Evolutionary conservation across 805 yeast genomes (phyloP), one percentile per base, ranked within the genome.

Genomic region (Ogataea saltuana): DNA sequence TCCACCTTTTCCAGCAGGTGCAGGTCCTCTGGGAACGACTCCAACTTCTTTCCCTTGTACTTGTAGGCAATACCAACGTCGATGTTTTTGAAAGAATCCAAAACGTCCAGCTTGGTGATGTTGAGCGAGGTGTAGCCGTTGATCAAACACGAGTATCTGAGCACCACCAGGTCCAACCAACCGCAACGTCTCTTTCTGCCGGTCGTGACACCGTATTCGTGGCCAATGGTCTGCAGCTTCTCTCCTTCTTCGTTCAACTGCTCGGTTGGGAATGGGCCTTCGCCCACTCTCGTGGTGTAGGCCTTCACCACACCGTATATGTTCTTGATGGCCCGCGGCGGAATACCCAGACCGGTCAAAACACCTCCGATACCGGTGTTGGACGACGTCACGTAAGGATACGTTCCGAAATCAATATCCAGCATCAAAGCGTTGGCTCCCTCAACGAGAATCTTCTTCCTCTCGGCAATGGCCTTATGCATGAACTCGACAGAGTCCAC

Each of bases 131-230:
- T 93, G 78, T 91, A 93, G 44, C 99, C 99, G 63, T 93, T 93
- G 67, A 93, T 88, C 63, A 83, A 68, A 45, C 89, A 81, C 28
- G 97, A 88, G 71, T 93, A 91, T 67, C 85, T 87, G 67, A 93
- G 73, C 20, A 93, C 97, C 18, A 93, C 98, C 58, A 93, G 74
- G 69, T 93, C 99, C 63, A 93, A 81, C 99, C 99, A 93, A 45
- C 99, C 99, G 68, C 99, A 93, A 71, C 99, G 83, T 75, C 99
- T 86, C 78, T 90, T 89, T 73, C 99, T 84, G 55, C 99, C 99
- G 27, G 99, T 93, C 51, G 99, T 93, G 56, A 93, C 99, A 69
- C 99, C 99, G 60, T 64, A 87, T 70, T 93, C 99, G 45, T 90
- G 96, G 60, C 99, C 99, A 50, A 93, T 87, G 33, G 75, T 69